Base-by-base conservation (phyloP, 2,329 filamentous ascomycete genomes). In the Fusarium brachygibbosum region DNA sequence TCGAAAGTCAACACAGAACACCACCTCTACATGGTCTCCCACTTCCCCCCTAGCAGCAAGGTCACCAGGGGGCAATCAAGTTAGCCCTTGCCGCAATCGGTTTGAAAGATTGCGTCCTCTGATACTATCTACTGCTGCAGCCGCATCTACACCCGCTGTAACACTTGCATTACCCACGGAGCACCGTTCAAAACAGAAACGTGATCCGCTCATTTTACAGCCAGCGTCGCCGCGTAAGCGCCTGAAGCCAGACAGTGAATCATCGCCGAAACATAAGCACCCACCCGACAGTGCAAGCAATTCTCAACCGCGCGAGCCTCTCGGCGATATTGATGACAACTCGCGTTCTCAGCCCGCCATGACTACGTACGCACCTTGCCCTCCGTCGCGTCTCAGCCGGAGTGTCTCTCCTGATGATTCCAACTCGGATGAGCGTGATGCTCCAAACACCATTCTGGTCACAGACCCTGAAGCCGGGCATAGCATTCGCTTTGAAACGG, bases 241-340 rank as follows among this genome's bases (percentile, higher is more conserved):
- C 32, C 68, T 38, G 9, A 74, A 51, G 19, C 28, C 42, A 12
- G 35, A 52, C 17, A 60, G 32, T n/a, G 28, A 49, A 45, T 12
- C 46, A 31, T 29, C n/a, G 25, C 21, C 46, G 55, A 55, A 51
- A 45, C 40, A 32, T 31, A 31, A 45, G 42, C 40, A 41, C n/a
- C n/a, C n/a, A 4, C 32, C 23, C 14, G 19, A 54, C 7, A 19
- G 7, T 10, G 32, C 21, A 21, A 49, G 9, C 16, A 25, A 28
- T 25, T 54, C 52, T 4, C 54, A 63, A 49, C 31, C 31, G 11
- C 76, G 74, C 7, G 58, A 44, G 35, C 70, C 76, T 12, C 54
- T 78, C 2, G 54, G 51, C 17, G 54, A 73, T 13, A 69, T 76
- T 41, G 54, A 75, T 54, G 54, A 73, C 54, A 74, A 76, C 46